A percentile compares a stretch with the other conserved stretches of the same genome.
phyloP scores from a whole-genome alignment of 371 early-diverging fungal genomes.

The Zychaea mexicana region DNA sequence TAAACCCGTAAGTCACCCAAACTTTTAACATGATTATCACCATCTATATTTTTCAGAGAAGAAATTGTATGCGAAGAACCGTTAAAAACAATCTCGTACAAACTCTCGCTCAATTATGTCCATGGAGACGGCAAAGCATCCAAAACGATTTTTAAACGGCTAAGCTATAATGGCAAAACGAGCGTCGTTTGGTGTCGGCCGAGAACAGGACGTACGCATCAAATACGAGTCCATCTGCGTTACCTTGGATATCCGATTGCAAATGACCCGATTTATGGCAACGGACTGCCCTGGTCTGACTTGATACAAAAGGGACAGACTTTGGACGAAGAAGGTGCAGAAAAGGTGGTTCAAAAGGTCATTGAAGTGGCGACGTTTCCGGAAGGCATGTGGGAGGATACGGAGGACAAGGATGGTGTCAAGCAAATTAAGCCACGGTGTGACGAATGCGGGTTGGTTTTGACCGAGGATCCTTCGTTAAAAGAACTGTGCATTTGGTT shows the following conservation, averaged over 20 bases:
- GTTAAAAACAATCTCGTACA: slow-evolving; percentile 78
- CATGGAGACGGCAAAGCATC: slow-evolving; percentile 83
- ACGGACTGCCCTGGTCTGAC: slow-evolving; percentile 2
- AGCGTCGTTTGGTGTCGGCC: slow-evolving; percentile 82
- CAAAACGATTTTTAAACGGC: slow-evolving; percentile 69
- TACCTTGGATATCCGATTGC: slow-evolving; percentile 96
- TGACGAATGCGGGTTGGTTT: slow-evolving; percentile 51
- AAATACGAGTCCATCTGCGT: slow-evolving; percentile 98
- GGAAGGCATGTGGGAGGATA: slow-evolving; percentile 25
- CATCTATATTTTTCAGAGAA: too few relatives aligned
- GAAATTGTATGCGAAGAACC: slow-evolving; percentile 76
- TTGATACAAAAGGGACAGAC: not conserved
- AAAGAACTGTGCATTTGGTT: slow-evolving; percentile 80
- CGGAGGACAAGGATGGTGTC: slow-evolving; percentile 1
- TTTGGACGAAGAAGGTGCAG: not conserved
- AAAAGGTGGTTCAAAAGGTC: slow-evolving; percentile 1
- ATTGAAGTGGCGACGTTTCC: not conserved
- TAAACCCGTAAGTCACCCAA: too few relatives aligned
- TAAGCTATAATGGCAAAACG: slow-evolving; percentile 66
- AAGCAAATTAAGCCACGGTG: slow-evolving; percentile 30
- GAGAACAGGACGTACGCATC: slow-evolving; percentile 98
- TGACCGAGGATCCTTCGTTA: slow-evolving; percentile 66
- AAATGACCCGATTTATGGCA: slow-evolving; percentile 87
- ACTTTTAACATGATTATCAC: too few relatives aligned
- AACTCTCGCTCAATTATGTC: slow-evolving; percentile 85